Evolutionary conservation across 768 basidiomycete genomes (phyloP), one percentile per base, ranked within the genome.

Genomic region (Nevesoporus exiguus): DNA sequence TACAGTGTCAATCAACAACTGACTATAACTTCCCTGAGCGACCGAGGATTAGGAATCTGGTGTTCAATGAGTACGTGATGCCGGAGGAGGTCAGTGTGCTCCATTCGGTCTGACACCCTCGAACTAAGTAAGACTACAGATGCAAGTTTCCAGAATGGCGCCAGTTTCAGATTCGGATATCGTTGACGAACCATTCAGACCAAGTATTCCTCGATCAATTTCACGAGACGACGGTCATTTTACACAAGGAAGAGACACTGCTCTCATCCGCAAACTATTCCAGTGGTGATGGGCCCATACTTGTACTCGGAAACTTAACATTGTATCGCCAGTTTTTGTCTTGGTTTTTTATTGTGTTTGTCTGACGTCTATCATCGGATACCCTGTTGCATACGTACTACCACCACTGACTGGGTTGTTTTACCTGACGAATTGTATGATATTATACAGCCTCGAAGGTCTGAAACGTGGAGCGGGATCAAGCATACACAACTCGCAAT

Each of bases 11-110:
- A 46, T 66, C 52, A 17, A 77, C 76, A 50, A 74, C 80, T 5
- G 83, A 85, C 43, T 88, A 89, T 61, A 74, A 77, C 41, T 86
- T 88, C 65, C 71, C 71, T n/a, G 80, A 84, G 43, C 80, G 84
- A 43, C 64, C 63, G 3, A 72, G 74, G 37, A 77, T 93, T 49
- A 67, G 76, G 43, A 77, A 82, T 10, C 67, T 91, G 24, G 71
- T 92, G 46, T 66, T 79, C 41, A 77, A 76, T 25, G 72, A 78
- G 27, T 76, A 76, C 44, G 73, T 90, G 27, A 91, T 93, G 89
- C 81, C 77, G 54, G 74, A 76, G 48, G 85, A 89, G 73, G 90
- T 89, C 60, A 50, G 78, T 63, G 7, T 24, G 21, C 40, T 25
- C 57, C 24, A 11, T 1, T 30, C 43, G 17, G 29, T 36, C 49